phyloP scores from a whole-genome alignment of 306 rosid genomes.

The Cicer judaicum region DNA sequence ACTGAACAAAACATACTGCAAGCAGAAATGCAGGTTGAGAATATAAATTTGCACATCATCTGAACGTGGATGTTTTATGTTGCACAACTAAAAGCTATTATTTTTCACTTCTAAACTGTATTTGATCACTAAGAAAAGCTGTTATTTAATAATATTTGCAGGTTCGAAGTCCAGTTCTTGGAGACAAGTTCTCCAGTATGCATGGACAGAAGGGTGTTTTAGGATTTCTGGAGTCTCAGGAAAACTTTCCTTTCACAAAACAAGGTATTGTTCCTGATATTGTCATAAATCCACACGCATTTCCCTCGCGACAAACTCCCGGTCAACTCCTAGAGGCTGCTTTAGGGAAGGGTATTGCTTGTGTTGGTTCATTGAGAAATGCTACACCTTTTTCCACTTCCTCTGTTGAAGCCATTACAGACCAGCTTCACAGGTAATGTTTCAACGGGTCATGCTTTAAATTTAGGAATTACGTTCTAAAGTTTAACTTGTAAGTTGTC shows the following conservation, averaged over 20 bases:
- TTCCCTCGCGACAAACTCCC: conserved; percentile 96
- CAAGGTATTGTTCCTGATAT: conserved; percentile 97
- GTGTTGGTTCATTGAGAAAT: conserved; percentile 63
- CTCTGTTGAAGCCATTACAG: conserved; percentile 78
- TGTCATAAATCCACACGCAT: conserved; percentile 96
- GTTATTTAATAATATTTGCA: conserved; percentile 42
- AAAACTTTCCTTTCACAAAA: conserved; percentile 88
- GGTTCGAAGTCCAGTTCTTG: conserved; percentile 94
- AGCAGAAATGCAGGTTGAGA: background rate
- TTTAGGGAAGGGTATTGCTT: conserved; percentile 92
- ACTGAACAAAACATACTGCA: conserved; percentile 3
- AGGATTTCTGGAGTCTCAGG: conserved; percentile 89
- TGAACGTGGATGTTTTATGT: conserved; percentile 35
- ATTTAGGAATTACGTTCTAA: conserved; percentile 26
- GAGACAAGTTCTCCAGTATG: conserved; percentile 99
- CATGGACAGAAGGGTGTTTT: conserved; percentile 99
- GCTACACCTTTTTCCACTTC: conserved; percentile 94
- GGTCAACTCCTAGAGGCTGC: conserved; percentile 98
- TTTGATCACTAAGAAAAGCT: conserved; percentile 26
- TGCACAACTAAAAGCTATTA: conserved; percentile 33
- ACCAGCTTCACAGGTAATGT: conserved; percentile 86
- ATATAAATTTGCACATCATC: conserved; percentile 7
- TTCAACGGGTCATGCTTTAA: conserved; percentile 2
- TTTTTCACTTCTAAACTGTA: conserved; percentile 3
- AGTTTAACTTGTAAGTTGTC: background rate